Percentiles rank a stretch among this genome's conserved stretches.
phyloP scores from a whole-genome alignment of 192 early-diverging fungal species.

The Rhizophagus sp. region DNA sequence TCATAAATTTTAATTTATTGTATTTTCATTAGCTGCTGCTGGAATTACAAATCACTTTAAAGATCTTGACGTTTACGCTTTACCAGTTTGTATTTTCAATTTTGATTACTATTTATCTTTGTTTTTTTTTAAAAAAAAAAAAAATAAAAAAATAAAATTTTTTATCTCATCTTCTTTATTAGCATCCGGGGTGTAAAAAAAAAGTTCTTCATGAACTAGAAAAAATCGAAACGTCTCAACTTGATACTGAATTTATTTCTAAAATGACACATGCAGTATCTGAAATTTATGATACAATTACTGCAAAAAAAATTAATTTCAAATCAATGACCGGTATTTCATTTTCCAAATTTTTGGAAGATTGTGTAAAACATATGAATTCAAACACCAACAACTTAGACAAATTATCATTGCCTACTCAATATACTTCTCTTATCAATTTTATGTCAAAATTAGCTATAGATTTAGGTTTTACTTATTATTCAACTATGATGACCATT shows the following conservation, averaged over 20 bases:
- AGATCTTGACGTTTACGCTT: slow-evolving; percentile 7
- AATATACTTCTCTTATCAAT: background rate
- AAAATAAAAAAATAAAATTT: background rate
- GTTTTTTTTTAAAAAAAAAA: background rate
- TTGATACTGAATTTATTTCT: background rate
- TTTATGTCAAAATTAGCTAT: background rate
- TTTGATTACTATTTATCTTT: background rate
- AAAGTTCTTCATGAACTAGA: background rate
- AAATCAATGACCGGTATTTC: background rate
- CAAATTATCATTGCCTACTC: background rate
- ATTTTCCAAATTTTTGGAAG: background rate
- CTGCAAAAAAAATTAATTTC: background rate
- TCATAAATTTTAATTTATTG: background rate
- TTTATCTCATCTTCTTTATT: background rate
- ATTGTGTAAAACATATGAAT: background rate
- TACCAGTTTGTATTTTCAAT: background rate
- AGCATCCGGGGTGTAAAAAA: background rate
- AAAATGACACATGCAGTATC: background rate
- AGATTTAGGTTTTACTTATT: background rate
- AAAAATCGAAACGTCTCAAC: background rate
- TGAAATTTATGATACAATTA: background rate
- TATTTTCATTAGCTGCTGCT: background rate
- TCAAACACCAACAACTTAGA: background rate
- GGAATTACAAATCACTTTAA: slow-evolving; percentile 15
- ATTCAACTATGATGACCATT: background rate